Conservation (phyloP, 148 eudicot genomes). For the Chenopodium album region DNA sequence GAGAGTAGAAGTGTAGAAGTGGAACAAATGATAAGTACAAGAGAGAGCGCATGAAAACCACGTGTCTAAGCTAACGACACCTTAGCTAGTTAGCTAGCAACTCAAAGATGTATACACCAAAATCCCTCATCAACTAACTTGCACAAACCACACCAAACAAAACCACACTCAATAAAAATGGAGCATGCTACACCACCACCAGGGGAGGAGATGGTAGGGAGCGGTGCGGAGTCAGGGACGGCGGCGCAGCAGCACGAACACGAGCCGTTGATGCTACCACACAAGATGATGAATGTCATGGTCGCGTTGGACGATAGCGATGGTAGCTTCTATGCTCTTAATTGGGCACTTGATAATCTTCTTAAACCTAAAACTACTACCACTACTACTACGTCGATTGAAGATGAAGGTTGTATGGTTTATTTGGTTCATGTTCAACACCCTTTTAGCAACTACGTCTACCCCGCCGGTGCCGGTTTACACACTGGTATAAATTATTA, state of each 20-base stretch:
- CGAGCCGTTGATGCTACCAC: not conserved
- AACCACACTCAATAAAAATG: not conserved
- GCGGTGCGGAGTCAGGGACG: conserved; percentile 17
- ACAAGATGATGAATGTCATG: conserved; percentile 32
- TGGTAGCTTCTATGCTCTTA: conserved; percentile 40
- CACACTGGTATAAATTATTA: conserved; percentile 20
- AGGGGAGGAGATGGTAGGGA: conserved; percentile 7
- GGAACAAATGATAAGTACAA: too few relatives aligned
- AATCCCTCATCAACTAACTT: not conserved
- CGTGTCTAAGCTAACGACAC: not conserved
- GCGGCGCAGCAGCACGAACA: conserved; percentile 7
- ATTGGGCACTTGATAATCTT: conserved; percentile 32
- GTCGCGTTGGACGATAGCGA: conserved; percentile 39
- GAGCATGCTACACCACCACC: not conserved
- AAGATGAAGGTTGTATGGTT: conserved; percentile 28
- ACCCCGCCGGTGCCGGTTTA: conserved; percentile 40
- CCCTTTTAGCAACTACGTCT: conserved; percentile 33
- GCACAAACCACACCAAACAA: not conserved
- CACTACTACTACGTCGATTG: not conserved
- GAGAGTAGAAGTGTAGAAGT: too few relatives aligned
- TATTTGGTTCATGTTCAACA: conserved; percentile 39
- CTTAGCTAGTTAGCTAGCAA: not conserved
- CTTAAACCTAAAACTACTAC: not conserved
- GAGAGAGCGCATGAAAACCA: not conserved
- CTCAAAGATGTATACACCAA: not conserved